phyloP scores from a whole-genome alignment of 129 eudicot species.

The Calendula officinalis region DNA sequence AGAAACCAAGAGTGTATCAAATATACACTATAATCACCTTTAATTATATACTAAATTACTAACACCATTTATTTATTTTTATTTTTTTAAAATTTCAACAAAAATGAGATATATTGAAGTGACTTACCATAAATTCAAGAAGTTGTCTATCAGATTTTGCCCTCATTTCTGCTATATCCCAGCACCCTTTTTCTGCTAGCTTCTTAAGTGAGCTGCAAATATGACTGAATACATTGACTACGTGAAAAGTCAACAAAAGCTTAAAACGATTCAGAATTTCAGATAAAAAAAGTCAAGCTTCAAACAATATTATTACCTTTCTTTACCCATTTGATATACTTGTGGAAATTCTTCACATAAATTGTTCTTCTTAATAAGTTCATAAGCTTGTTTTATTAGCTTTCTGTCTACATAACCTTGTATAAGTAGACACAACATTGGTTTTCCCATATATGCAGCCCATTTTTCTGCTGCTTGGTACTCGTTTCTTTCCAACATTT shows the following conservation, averaged over 20 bases:
- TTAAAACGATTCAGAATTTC: background rate
- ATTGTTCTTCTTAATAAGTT: conserved; percentile 63
- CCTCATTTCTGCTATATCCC: conserved; percentile 85
- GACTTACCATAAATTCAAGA: conserved; percentile 70
- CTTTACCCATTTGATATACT: conserved; percentile 76
- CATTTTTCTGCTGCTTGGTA: conserved; percentile 85
- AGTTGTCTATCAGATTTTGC: conserved; percentile 58
- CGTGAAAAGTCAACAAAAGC: conserved; percentile 19
- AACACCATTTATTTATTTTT: background rate
- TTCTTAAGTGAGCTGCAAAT: conserved; percentile 69
- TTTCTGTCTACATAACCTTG: conserved; percentile 58
- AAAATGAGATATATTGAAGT: conserved; percentile 7
- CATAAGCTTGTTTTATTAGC: conserved; percentile 54
- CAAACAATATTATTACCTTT: conserved; percentile 46
- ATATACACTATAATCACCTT: background rate
- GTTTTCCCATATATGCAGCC: conserved; percentile 71
- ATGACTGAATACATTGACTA: conserved; percentile 32
- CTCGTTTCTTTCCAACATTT: conserved; percentile 60
- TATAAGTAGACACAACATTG: conserved; percentile 66
- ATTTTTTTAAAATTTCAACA: too few species aligned
- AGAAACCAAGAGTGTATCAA: conserved; percentile 17
- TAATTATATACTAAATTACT: background rate
- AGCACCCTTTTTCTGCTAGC: conserved; percentile 78
- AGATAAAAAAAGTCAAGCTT: conserved; percentile 2
- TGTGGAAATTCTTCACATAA: conserved; percentile 82